A percentile compares a stretch with the other conserved stretches of the same genome.
phyloP scores from a whole-genome alignment of 2,329 filamentous ascomycete genomes.

The Cladophialophora chaetospira region DNA sequence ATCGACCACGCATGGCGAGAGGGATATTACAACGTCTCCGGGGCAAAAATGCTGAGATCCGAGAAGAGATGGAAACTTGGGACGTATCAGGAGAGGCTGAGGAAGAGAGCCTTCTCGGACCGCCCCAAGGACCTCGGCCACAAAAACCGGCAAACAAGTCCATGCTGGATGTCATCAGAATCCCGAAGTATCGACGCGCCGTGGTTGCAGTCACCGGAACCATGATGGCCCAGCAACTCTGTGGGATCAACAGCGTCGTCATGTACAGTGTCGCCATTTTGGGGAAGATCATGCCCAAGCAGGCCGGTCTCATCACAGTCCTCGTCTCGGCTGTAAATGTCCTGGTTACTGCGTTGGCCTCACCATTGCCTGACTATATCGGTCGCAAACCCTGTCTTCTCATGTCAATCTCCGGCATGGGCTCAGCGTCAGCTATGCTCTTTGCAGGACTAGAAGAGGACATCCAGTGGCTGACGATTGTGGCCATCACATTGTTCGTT shows the following conservation, averaged over 20 bases:
- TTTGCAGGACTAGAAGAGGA: slow-evolving; percentile 76
- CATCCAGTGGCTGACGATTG: slow-evolving; percentile 72
- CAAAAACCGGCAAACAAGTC: slow-evolving; percentile 61
- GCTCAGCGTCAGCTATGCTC: slow-evolving; percentile 71
- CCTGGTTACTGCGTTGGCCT: slow-evolving; percentile 74
- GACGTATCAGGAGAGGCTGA: slow-evolving; percentile 37
- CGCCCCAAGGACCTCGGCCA: slow-evolving; percentile 49
- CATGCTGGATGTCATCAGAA: slow-evolving; percentile 63
- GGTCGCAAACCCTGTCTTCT: slow-evolving; percentile 86
- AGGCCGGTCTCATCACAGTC: slow-evolving; percentile 81
- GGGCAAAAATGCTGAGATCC: slow-evolving; percentile 69
- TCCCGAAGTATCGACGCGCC: slow-evolving; percentile 68
- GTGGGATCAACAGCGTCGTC: slow-evolving; percentile 93
- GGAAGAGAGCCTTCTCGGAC: slow-evolving; percentile 40
- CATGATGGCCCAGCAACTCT: slow-evolving; percentile 91
- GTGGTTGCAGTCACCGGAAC: slow-evolving; percentile 80
- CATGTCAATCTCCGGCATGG: slow-evolving; percentile 81
- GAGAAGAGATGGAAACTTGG: slow-evolving; percentile 69
- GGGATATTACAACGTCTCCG: slow-evolving; percentile 73
- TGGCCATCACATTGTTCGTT: slow-evolving; percentile 82
- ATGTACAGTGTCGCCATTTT: slow-evolving; percentile 97
- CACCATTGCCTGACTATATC: slow-evolving; percentile 77
- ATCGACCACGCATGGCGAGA: slow-evolving; percentile 63
- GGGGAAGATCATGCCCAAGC: slow-evolving; percentile 75
- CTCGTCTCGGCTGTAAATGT: slow-evolving; percentile 85